phyloP scores from a whole-genome alignment of 768 basidiomycete genomes.

The Candolleomyces efflorescens region DNA sequence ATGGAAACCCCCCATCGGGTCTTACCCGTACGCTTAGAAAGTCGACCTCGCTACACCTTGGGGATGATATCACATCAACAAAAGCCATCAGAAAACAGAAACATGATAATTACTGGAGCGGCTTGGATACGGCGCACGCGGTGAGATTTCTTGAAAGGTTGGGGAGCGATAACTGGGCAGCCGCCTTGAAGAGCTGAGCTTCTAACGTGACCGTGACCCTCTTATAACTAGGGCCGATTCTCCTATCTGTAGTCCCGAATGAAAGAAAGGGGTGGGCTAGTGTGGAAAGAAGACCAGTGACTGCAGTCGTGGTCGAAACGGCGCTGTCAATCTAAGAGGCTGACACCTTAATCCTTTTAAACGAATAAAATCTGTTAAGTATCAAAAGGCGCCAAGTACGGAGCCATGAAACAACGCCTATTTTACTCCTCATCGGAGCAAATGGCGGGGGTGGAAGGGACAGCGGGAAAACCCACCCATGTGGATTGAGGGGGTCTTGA shows the following conservation, averaged over 20 bases:
- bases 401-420: too few species aligned
- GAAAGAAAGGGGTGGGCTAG: neutral
- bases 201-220: neutral
- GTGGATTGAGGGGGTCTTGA: neutral
- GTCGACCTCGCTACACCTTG: neutral
- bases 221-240: neutral
- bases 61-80: neutral
- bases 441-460: too few species aligned
- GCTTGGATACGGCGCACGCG: neutral
- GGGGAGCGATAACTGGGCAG: neutral
- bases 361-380: too few species aligned
- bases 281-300: neutral
- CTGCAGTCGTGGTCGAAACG: neutral
- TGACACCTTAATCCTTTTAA: neutral
- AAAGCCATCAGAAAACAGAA: neutral
- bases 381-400: too few species aligned
- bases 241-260: neutral
- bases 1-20: constrained; percentile 16
- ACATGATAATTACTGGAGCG: neutral
- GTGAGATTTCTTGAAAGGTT: neutral
- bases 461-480: neutral
- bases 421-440: too few species aligned
- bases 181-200: neutral
- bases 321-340: neutral
- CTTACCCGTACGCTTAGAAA: constrained; percentile 20